These are phyloP conservation scores for Neurospora crassa DNA, from an alignment of 2,329 filamentous ascomycete genomes.

Conservation along the genomic window DNA sequence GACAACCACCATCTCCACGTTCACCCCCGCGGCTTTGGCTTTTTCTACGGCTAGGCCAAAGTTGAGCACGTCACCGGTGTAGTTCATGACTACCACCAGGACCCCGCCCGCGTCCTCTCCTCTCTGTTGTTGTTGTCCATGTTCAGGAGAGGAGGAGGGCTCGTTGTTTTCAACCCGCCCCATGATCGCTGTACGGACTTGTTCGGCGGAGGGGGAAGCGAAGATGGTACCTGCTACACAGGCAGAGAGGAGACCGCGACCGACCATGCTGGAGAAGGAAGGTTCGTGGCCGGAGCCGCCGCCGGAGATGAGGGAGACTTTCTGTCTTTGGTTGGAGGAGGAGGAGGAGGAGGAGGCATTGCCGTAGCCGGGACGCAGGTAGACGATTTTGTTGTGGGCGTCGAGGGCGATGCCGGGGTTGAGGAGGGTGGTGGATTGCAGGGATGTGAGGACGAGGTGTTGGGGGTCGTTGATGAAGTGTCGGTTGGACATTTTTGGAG, in stretches of 20 bases:
- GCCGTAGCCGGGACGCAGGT: constrained; percentile 50
- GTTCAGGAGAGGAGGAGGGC: constrained; percentile 14
- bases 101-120: constrained; percentile 45
- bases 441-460: constrained; percentile 66
- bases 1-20: constrained; percentile 83
- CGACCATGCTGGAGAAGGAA: constrained; percentile 78
- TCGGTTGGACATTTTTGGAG: constrained; percentile 47
- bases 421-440: constrained; percentile 67
- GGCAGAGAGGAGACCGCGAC: constrained; percentile 67
- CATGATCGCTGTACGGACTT: constrained; percentile 68
- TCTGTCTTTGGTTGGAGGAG: constrained; percentile 37
- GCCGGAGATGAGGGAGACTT: constrained; percentile 78
- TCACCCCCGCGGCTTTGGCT: constrained; percentile 66
- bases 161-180: constrained; percentile 53
- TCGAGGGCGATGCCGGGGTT: constrained; percentile 81
- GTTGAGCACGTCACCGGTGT: constrained; percentile 82
- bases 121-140: not conserved
- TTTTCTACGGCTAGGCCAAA: constrained; percentile 93
- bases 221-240: constrained; percentile 82
- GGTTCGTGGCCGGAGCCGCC: constrained; percentile 89
- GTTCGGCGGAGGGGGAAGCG: constrained; percentile 64
- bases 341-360: not conserved
- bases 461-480: constrained; percentile 85
- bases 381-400: constrained; percentile 71
- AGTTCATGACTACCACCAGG: constrained; percentile 91